Evolutionary conservation across 371 early-diverging fungal genomes (phyloP).

Genomic region (Zancudomyces culisetae): DNA sequence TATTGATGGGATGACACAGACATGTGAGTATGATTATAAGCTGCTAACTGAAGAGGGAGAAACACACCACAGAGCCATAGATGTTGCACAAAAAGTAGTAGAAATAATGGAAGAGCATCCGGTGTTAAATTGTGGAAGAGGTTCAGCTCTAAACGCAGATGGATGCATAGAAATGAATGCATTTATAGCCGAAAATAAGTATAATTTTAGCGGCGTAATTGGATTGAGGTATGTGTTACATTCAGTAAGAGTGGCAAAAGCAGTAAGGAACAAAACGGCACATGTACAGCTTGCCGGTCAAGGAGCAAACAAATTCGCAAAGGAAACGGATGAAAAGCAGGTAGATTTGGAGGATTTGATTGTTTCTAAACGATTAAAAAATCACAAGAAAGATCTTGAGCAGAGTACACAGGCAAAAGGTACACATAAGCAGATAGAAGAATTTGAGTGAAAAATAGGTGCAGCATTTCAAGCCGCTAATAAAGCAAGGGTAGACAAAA

Average conservation of each 20-base stretch:
- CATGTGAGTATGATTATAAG: neutral
- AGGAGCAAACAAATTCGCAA: constrained; percentile 3
- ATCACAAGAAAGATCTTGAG: too few species aligned
- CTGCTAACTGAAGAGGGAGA: neutral
- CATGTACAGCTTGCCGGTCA: constrained; percentile 1
- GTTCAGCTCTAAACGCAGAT: neutral
- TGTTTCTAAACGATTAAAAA: too few species aligned
- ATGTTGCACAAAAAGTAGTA: neutral
- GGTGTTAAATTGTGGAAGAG: neutral
- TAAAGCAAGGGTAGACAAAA: too few species aligned
- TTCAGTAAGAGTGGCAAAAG: constrained; percentile 1
- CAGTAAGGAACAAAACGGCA: constrained; percentile 1
- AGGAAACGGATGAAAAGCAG: neutral
- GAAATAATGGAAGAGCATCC: neutral
- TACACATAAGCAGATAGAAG: too few species aligned
- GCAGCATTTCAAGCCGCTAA: too few species aligned
- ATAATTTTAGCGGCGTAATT: constrained; percentile 4
- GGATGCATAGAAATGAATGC: constrained; percentile 3
- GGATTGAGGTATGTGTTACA: constrained; percentile 1
- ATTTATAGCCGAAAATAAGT: constrained; percentile 1
- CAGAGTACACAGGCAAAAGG: too few species aligned
- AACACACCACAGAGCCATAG: neutral
- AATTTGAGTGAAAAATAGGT: too few species aligned
- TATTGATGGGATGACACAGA: neutral
- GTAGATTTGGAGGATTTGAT: neutral